Percentiles rank a stretch among this genome's conserved stretches.
Evolutionary conservation across 139 green algal species (phyloP).

Genomic region (Eudorina sp.): DNA sequence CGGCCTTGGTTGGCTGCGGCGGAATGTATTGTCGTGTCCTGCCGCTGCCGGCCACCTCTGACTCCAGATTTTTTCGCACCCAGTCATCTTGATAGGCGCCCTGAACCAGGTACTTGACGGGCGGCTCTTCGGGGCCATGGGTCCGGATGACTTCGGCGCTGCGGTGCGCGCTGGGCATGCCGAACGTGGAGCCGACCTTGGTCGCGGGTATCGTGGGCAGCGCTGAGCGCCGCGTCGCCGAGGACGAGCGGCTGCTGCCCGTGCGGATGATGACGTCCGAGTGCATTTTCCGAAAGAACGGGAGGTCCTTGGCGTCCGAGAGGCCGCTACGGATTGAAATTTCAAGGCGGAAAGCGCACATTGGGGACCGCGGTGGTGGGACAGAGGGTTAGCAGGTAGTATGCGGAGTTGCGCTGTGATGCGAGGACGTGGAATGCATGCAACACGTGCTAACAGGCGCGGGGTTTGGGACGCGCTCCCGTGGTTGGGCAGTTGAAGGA

Average conservation of each 20-base stretch:
- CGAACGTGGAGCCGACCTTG: constrained; percentile 47
- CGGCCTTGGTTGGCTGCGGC: constrained; percentile 55
- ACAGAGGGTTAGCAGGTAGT: background rate
- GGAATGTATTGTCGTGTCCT: constrained; percentile 53
- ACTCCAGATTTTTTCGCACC: constrained; percentile 51
- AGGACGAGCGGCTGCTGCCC: background rate
- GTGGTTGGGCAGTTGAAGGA: too few species aligned
- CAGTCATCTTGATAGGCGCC: constrained; percentile 63
- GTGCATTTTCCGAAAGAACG: constrained; percentile 53
- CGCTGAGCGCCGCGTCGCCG: background rate
- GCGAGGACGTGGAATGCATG: too few species aligned
- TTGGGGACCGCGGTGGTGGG: too few species aligned
- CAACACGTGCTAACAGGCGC: too few species aligned
- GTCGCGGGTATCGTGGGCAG: constrained; percentile 43
- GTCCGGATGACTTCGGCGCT: constrained; percentile 49
- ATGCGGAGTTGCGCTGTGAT: too few species aligned
- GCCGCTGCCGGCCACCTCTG: constrained; percentile 12
- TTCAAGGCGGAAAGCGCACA: too few species aligned
- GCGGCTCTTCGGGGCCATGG: constrained; percentile 58
- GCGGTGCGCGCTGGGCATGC: constrained; percentile 51
- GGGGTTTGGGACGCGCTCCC: too few species aligned
- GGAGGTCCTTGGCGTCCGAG: constrained; percentile 60
- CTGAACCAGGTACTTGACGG: constrained; percentile 69
- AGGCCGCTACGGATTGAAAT: constrained; percentile 60
- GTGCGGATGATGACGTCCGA: constrained; percentile 42